A percentile compares a stretch with the other conserved stretches of the same genome.
Evolutionary conservation across 1,139 yeast species (phyloP).

Genomic region (Ogataea hybrid): DNA sequence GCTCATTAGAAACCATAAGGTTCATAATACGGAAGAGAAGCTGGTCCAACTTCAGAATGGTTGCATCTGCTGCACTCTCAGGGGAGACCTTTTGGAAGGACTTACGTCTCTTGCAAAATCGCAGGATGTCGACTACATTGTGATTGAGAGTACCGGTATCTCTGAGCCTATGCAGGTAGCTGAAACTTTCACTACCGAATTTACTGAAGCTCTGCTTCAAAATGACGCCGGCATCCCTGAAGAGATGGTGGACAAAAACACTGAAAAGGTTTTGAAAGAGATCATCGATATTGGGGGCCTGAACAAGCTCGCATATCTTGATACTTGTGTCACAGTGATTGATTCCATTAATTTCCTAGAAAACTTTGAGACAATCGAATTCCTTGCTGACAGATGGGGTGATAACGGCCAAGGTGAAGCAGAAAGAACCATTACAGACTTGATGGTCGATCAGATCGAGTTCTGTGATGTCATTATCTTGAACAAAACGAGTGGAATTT

Average conservation of each 20-base stretch:
- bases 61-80: constrained; percentile 2
- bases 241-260: not conserved
- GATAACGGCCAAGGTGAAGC: constrained; percentile 2
- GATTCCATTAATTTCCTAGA: constrained; percentile 1
- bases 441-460: constrained; percentile 2
- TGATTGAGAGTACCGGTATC: constrained; percentile 2
- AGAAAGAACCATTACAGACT: constrained; percentile 2
- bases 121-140: constrained; percentile 2
- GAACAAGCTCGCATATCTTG: constrained; percentile 1
- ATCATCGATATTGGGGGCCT: constrained; percentile 2
- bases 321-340: constrained; percentile 2
- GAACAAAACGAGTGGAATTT: constrained; percentile 1
- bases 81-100: constrained; percentile 2
- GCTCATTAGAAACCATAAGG: constrained; percentile 1
- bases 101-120: constrained; percentile 2
- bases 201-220: constrained; percentile 2
- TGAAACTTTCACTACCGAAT: constrained; percentile 2
- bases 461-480: constrained; percentile 1
- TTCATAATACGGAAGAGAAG: constrained; percentile 2
- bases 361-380: constrained; percentile 2
- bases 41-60: constrained; percentile 2
- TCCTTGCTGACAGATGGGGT: constrained; percentile 2
- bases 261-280: constrained; percentile 1
- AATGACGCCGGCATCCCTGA: constrained; percentile 2
- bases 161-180: constrained; percentile 3